Evolutionary conservation across 2,329 filamentous ascomycete species (phyloP).

Genomic region (Pseudovirgaria hyperparasitica): DNA sequence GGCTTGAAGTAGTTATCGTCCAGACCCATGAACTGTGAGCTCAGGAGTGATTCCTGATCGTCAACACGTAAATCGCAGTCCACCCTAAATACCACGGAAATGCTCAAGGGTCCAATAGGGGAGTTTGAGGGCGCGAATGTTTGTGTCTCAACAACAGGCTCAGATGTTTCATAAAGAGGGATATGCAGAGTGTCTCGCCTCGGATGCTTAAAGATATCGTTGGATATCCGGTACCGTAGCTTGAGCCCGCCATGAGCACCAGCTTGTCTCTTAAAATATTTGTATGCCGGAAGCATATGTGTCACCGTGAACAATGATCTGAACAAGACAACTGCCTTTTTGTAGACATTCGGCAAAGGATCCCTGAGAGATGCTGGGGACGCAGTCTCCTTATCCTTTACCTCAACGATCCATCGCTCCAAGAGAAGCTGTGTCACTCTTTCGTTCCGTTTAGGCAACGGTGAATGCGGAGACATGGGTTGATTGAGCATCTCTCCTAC

Average conservation of each 20-base stretch:
- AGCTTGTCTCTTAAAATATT: conserved; percentile 60
- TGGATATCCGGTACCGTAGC: conserved; percentile 68
- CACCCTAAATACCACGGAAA: conserved; percentile 71
- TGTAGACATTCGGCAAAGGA: conserved; percentile 79
- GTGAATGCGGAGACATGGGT: conserved; percentile 35
- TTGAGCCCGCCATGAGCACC: conserved; percentile 50
- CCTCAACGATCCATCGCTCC: conserved; percentile 80
- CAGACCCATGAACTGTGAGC: conserved; percentile 83
- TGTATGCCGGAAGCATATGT: conserved; percentile 76
- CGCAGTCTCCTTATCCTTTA: conserved; percentile 47
- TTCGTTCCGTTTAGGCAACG: conserved; percentile 34
- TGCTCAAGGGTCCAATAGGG: conserved; percentile 70
- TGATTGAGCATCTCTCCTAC: conserved; percentile 69
- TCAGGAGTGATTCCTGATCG: conserved; percentile 79
- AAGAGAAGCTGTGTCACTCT: conserved; percentile 61
- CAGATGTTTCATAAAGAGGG: conserved; percentile 47
- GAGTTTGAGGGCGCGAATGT: conserved; percentile 75
- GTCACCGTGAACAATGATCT: conserved; percentile 74
- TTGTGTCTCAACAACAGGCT: conserved; percentile 55
- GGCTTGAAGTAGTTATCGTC: conserved; percentile 82
- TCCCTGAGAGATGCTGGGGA: conserved; percentile 45
- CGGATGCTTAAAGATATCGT: conserved; percentile 40
- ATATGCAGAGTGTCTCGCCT: conserved; percentile 57
- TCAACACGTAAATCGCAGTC: conserved; percentile 87
- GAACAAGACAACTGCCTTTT: conserved; percentile 92